Conservation (phyloP, 2,329 filamentous ascomycete genomes). For the Fusarium mundagurra region DNA sequence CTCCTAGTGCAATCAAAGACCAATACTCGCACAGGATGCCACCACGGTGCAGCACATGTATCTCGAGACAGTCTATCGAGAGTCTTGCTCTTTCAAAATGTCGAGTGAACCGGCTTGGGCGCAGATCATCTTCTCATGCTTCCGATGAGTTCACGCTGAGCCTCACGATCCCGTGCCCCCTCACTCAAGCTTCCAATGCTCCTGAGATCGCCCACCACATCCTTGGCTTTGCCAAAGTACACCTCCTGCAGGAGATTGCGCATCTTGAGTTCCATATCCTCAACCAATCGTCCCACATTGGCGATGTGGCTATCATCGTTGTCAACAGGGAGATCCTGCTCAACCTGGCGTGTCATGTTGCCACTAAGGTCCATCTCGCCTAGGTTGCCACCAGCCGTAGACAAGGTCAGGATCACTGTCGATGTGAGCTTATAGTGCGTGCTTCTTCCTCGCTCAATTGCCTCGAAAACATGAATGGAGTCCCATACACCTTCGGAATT, state of each 20-base stretch:
- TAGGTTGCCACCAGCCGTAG: slow-evolving; percentile 67
- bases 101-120: background rate
- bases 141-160: slow-evolving; percentile 88
- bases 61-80: slow-evolving; percentile 24
- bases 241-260: slow-evolving; percentile 97
- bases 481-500: slow-evolving; percentile 89
- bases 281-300: slow-evolving; percentile 92
- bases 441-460: slow-evolving; percentile 88
- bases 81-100: slow-evolving; percentile 16
- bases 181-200: slow-evolving; percentile 88
- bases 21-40: background rate
- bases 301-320: slow-evolving; percentile 93
- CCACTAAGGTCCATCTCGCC: slow-evolving; percentile 92
- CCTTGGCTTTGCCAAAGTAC: slow-evolving; percentile 99
- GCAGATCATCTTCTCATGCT: slow-evolving; percentile 60
- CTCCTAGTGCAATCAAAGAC: background rate
- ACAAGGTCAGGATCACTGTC: slow-evolving; percentile 92
- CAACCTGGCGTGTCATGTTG: slow-evolving; percentile 97
- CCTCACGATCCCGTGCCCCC: slow-evolving; percentile 82
- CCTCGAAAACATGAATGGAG: slow-evolving; percentile 98
- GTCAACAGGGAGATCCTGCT: slow-evolving; percentile 89
- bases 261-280: slow-evolving; percentile 99
- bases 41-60: background rate
- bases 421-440: slow-evolving; percentile 98
- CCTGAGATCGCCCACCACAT: slow-evolving; percentile 94